Percentiles rank a stretch among this genome's conserved stretches.
Evolutionary conservation across 192 early-diverging fungal genomes (phyloP).

Genomic region (Glomus cerebriforme): DNA sequence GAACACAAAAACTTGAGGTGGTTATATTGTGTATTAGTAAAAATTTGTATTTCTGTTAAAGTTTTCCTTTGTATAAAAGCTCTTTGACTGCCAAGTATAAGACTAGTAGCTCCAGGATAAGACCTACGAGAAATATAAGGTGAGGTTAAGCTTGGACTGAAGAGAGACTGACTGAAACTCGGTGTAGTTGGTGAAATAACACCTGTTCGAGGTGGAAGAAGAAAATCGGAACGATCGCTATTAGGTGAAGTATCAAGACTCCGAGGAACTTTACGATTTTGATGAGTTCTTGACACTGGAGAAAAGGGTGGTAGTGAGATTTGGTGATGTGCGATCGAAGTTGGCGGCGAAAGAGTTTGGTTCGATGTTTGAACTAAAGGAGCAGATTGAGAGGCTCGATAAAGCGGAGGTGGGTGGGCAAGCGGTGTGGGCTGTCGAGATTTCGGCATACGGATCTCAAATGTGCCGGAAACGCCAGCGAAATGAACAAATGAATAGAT

Average conservation of each 20-base stretch:
- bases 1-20: conserved; percentile 24
- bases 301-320: not conserved
- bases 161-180: not conserved
- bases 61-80: conserved; percentile 12
- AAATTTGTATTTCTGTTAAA: conserved; percentile 20
- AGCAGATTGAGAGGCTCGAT: not conserved
- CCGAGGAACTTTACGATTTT: not conserved
- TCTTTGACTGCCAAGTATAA: not conserved
- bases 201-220: conserved; percentile 9
- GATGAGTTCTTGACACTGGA: not conserved
- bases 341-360: not conserved
- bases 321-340: not conserved
- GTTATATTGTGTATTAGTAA: conserved; percentile 6
- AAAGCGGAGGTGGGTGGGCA: conserved; percentile 25
- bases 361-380: not conserved
- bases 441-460: conserved; percentile 1
- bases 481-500: not conserved
- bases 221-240: not conserved
- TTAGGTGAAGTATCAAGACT: not conserved
- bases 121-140: not conserved
- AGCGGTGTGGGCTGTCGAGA: not conserved
- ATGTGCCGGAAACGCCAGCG: not conserved
- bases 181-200: not conserved
- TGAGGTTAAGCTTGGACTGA: not conserved
- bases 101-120: not conserved